A percentile compares a stretch with the other conserved stretches of the same genome.
Conservation (phyloP, 2,329 filamentous ascomycete species). For the Ramichloridium luteum region DNA sequence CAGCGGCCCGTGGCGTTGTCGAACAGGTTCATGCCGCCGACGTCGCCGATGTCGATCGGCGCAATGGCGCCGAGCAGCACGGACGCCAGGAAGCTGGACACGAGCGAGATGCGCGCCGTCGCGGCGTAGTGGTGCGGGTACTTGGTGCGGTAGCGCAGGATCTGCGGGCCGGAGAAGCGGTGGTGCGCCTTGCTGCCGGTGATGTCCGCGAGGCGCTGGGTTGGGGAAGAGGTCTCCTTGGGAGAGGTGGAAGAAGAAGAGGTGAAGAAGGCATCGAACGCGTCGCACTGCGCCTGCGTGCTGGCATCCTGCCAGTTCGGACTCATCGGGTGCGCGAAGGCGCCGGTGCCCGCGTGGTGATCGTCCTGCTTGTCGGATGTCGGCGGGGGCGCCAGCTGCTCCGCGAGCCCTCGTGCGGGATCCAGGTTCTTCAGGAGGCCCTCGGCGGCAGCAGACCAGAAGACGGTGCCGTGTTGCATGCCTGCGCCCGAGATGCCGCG, state of each 20-base stretch:
- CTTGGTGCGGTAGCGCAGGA: constrained; percentile 71
- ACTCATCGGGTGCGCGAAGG: constrained; percentile 73
- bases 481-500: constrained; percentile 80
- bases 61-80: constrained; percentile 75
- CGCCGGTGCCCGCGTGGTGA: constrained; percentile 31
- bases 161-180: constrained; percentile 96
- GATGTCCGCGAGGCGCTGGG: constrained; percentile 63
- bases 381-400: constrained; percentile 48
- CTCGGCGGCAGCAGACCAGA: constrained; percentile 68
- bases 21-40: constrained; percentile 95
- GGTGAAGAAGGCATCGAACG: constrained; percentile 65
- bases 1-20: constrained; percentile 66
- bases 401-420: constrained; percentile 48
- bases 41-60: constrained; percentile 85
- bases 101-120: constrained; percentile 78
- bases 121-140: constrained; percentile 69
- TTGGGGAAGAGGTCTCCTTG: constrained; percentile 46
- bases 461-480: constrained; percentile 96
- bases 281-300: constrained; percentile 82
- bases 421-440: constrained; percentile 50
- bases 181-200: constrained; percentile 94
- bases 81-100: constrained; percentile 90
- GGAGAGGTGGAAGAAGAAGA: too few relatives aligned
- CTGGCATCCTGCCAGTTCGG: constrained; percentile 98
- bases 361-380: neutral